Conservation (phyloP, 441 rosid species). For the Manihot esculenta region DNA sequence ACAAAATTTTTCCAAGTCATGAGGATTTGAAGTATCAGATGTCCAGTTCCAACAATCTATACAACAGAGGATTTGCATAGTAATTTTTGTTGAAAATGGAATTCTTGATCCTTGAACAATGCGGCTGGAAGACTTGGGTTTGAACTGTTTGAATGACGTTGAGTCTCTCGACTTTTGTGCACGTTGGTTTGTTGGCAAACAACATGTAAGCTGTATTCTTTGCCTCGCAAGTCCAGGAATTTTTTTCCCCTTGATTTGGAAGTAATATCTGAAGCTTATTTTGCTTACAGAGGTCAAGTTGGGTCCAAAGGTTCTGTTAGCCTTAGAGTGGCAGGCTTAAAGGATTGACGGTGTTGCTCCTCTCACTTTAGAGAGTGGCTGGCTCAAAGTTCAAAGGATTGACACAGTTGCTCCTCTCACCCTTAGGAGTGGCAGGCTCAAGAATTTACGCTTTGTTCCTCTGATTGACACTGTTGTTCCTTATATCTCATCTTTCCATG, state of each 20-base stretch:
- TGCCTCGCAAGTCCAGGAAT: not conserved
- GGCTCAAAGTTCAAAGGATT: not conserved
- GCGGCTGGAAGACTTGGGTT: constrained; percentile 4
- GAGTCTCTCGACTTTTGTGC: not conserved
- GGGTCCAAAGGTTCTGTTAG: not conserved
- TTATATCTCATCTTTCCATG: not conserved
- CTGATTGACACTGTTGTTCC: not conserved
- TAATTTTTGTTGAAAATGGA: constrained; percentile 22
- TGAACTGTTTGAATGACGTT: not conserved
- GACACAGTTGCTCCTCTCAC: not conserved
- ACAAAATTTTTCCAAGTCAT: constrained; percentile 21
- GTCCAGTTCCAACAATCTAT: constrained; percentile 39
- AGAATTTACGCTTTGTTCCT: not conserved
- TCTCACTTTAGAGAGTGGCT: not conserved
- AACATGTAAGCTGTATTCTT: not conserved
- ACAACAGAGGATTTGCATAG: constrained; percentile 47
- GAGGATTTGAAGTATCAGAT: constrained; percentile 41
- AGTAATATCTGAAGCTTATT: not conserved
- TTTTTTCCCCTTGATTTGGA: not conserved
- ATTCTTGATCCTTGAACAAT: constrained; percentile 13
- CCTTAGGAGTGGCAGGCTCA: not conserved
- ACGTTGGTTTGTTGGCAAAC: not conserved
- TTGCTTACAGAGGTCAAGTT: not conserved
- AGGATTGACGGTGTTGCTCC: not conserved
- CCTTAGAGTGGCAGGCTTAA: not conserved